A percentile compares a stretch with the other conserved stretches of the same genome.
Conservation (phyloP, 371 early-diverging fungal species). For the Parasitella parasitica region DNA sequence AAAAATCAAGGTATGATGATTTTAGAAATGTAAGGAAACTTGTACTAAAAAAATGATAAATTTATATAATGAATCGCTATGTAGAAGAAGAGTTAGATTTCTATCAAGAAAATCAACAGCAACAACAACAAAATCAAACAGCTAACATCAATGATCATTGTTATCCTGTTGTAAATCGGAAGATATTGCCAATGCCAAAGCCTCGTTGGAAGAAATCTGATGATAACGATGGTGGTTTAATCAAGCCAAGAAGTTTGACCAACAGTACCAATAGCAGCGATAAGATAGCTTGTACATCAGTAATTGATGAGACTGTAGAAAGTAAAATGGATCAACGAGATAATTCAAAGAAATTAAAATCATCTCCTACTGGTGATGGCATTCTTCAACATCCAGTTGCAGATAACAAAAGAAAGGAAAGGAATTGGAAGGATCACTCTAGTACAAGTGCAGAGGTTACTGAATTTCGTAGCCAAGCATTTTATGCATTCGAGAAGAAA, state of each 20-base stretch:
- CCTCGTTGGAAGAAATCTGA: conserved; percentile 2
- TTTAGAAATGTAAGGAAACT: no score
- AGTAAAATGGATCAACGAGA: background rate
- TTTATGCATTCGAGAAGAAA: background rate
- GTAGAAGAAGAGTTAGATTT: background rate
- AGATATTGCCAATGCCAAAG: conserved; percentile 30
- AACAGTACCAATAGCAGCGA: background rate
- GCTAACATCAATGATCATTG: background rate
- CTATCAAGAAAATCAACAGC: background rate
- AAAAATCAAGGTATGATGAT: background rate
- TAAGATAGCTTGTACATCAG: background rate
- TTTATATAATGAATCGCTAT: background rate
- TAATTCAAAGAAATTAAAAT: conserved; percentile 30
- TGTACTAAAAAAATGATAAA: background rate
- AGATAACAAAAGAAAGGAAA: conserved; percentile 3
- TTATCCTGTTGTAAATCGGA: background rate
- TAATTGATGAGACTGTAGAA: background rate
- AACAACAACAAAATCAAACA: background rate
- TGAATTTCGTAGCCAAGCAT: background rate
- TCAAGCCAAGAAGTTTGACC: background rate
- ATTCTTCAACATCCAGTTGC: background rate
- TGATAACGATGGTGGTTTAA: background rate
- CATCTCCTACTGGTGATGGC: background rate
- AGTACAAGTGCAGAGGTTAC: background rate
- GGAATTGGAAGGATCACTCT: conserved; percentile 7